A percentile compares a stretch with the other conserved stretches of the same genome.
These are phyloP conservation scores for Parmales sp. DNA, from an alignment of 108 stramenopile genomes.

Conservation along the genomic window DNA sequence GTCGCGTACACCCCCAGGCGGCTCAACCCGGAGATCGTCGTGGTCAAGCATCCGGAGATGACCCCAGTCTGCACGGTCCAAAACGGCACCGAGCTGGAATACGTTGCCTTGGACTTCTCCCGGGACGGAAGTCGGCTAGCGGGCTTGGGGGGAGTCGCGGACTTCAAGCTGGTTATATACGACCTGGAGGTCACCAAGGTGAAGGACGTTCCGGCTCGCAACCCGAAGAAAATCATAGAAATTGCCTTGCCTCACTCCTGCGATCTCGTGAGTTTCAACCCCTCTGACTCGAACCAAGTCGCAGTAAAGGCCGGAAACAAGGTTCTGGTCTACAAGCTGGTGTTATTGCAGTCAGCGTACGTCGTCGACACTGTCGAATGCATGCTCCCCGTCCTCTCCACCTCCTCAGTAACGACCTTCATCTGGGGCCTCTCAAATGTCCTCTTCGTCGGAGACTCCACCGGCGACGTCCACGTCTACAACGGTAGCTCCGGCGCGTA, in stretches of 20 bases:
- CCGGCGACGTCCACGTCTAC: background rate
- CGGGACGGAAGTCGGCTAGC: background rate
- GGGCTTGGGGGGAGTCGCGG: background rate
- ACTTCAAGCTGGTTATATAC: slow-evolving; percentile 3
- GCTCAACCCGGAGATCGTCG: background rate
- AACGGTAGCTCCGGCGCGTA: background rate
- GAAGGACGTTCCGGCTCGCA: background rate
- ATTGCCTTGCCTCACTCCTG: background rate
- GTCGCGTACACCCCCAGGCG: background rate
- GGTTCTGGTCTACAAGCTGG: background rate
- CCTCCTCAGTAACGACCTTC: background rate
- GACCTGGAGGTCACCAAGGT: background rate
- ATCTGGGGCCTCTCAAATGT: background rate
- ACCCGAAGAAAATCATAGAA: background rate
- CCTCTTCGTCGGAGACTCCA: background rate
- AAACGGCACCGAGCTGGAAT: background rate
- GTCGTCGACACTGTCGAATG: background rate
- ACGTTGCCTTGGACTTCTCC: background rate
- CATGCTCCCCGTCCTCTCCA: background rate
- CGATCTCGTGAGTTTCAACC: background rate
- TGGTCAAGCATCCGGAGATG: background rate
- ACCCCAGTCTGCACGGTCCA: background rate
- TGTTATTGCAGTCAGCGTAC: background rate
- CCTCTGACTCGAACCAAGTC: background rate
- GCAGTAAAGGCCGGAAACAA: background rate